Base-by-base conservation (phyloP, 2,329 filamentous ascomycete species). In the Periglandula ipomoeae region DNA sequence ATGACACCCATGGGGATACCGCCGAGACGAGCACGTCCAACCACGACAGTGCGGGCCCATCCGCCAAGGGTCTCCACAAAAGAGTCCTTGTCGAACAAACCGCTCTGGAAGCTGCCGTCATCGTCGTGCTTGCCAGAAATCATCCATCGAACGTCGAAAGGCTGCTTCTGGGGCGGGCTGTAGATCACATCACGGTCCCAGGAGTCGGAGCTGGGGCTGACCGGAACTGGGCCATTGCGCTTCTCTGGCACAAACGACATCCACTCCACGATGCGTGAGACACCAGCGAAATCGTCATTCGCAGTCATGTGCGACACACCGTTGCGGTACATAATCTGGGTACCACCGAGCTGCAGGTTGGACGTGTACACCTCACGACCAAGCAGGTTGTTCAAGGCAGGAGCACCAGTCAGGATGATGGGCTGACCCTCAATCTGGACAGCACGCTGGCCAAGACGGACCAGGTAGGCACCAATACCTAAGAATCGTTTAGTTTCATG, bases 281-380 rank as follows among this genome's bases (percentile, higher is more conserved):
- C 87, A 80, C 93, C 93, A 62, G 91, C 90, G 61, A 98, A 97
- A 73, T 98, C 93, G 63, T 98, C 91, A 59, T 85, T 87, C 61
- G 93, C 93, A 58, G 91, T 96, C 87, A 97, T 91, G 75, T 98
- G 93, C 20, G 93, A 97, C 38, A 98, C 93, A 81, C 93, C 93
- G 67, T 98, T 98, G 74, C 88, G 90, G 82, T 98, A 97, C 93
- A 98, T 98, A 79, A 98, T 98, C 72, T 98, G 93, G n/a, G 93
- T 98, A 60, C 93, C 93, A 82, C 93, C 93, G 56, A 98, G 88
- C 76, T 98, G 93, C 64, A 98, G 73, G 79, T 98, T 98, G 52
- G 93, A 97, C 22, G 93, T 96, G 75, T 98, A 98, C 26, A 98
- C 91, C 70, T 98, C 93, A 59, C 94, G 89, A 62, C 93, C 93